A percentile compares a stretch with the other conserved stretches of the same genome.
Evolutionary conservation across 148 eudicot genomes (phyloP).

Genomic region (Rhododendron vialii): DNA sequence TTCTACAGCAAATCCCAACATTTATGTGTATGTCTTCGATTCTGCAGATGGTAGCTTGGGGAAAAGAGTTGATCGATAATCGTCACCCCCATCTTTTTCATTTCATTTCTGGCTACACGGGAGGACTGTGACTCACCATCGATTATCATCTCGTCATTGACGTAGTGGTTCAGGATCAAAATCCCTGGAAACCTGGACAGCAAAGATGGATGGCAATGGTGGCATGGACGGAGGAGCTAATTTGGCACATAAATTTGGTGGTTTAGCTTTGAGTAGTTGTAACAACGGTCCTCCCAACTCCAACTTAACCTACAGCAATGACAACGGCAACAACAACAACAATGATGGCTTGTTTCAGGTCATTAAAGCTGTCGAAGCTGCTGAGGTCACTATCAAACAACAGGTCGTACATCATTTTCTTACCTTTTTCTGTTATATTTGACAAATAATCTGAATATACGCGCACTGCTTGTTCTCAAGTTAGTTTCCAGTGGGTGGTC

Average conservation of each 20-base stretch:
- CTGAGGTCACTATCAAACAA: slow-evolving; percentile 47
- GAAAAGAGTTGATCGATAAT: neutral
- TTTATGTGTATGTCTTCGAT: neutral
- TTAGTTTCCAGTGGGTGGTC: neutral
- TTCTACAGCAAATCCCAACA: neutral
- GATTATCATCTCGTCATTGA: neutral
- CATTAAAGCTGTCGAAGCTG: slow-evolving; percentile 58
- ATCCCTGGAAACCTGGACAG: neutral
- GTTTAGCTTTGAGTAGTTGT: slow-evolving; percentile 15
- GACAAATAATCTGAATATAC: neutral
- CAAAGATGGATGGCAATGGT: slow-evolving; percentile 23
- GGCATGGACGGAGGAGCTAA: slow-evolving; percentile 16
- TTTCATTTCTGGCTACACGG: neutral
- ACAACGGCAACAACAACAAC: slow-evolving; percentile 12
- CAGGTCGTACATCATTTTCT: slow-evolving; percentile 21
- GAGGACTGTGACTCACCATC: neutral
- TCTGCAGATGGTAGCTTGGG: neutral
- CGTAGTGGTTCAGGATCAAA: neutral
- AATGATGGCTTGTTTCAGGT: slow-evolving; percentile 47
- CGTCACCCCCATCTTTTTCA: neutral
- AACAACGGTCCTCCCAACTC: slow-evolving; percentile 8
- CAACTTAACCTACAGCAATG: neutral
- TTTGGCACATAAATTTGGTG: slow-evolving; percentile 22
- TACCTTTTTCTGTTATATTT: neutral
- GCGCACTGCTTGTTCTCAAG: neutral